Percentiles rank a stretch among this genome's conserved stretches.
Conservation (phyloP, 345 rosid species). For the Lepidium sativum region DNA sequence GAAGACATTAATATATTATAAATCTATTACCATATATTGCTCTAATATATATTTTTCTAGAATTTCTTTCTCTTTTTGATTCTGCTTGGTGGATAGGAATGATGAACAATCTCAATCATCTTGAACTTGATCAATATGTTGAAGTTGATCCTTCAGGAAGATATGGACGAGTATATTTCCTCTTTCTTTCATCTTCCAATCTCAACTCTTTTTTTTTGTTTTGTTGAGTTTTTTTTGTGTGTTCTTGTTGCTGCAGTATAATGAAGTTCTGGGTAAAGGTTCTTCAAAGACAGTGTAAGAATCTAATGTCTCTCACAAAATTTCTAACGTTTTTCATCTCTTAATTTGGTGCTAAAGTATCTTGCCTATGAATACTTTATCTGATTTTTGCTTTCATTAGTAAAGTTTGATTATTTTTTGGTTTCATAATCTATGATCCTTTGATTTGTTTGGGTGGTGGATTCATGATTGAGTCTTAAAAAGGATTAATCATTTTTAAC, state of each 20-base stretch:
- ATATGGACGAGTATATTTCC: slow-evolving; percentile 72
- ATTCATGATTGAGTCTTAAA: background rate
- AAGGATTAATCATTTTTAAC: background rate
- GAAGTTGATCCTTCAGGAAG: slow-evolving; percentile 98
- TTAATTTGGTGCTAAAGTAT: background rate
- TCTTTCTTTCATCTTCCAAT: background rate
- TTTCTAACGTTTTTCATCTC: no score
- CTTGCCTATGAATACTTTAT: background rate
- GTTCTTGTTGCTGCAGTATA: slow-evolving; percentile 47
- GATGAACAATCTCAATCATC: slow-evolving; percentile 57
- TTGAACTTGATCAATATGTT: slow-evolving; percentile 54
- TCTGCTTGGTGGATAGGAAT: slow-evolving; percentile 14
- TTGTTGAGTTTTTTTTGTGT: background rate
- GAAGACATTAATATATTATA: no score
- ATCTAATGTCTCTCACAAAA: slow-evolving; percentile 12
- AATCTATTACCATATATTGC: no score
- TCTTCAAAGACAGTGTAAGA: slow-evolving; percentile 96
- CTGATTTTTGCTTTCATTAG: background rate
- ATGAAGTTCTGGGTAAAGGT: slow-evolving; percentile 92
- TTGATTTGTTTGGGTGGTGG: background rate
- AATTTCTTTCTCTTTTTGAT: background rate
- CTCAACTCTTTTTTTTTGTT: background rate
- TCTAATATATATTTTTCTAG: background rate
- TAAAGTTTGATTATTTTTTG: background rate
- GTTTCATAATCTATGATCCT: background rate